phyloP scores from a whole-genome alignment of 108 stramenopile species.

The Nannochloropsis oceanica region DNA sequence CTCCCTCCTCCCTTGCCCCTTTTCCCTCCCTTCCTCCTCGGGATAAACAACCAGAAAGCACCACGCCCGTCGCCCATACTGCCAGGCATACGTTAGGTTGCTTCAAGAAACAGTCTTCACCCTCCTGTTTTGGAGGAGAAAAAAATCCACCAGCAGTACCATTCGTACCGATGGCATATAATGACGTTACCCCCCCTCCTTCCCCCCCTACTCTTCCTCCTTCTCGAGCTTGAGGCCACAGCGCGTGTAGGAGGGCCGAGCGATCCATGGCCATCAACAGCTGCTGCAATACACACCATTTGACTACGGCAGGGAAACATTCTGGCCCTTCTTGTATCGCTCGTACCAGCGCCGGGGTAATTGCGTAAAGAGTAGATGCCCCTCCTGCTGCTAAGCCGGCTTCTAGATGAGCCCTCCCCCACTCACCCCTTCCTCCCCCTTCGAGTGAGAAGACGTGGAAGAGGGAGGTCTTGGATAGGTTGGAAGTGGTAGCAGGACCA shows the following conservation, averaged over 20 bases:
- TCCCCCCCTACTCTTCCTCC: not conserved
- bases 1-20: not conserved
- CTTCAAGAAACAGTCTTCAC: not conserved
- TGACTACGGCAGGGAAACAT: not conserved
- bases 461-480: not conserved
- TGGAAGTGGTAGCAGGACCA: not conserved
- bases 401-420: too few relatives aligned
- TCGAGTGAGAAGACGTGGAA: not conserved
- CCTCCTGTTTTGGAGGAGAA: not conserved
- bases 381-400: not conserved
- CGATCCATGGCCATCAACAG: not conserved
- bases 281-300: not conserved
- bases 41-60: not conserved
- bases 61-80: not conserved
- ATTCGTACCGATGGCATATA: not conserved
- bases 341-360: not conserved
- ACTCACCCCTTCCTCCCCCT: not conserved
- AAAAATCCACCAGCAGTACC: not conserved
- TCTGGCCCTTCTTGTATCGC: not conserved
- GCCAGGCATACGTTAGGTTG: not conserved
- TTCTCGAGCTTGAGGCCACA: not conserved
- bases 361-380: not conserved
- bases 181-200: not conserved
- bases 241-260: too few relatives aligned
- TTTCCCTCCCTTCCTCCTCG: too few relatives aligned